Evolutionary conservation across 331 rosid species (phyloP).

Genomic region (Rosa hybrid): DNA sequence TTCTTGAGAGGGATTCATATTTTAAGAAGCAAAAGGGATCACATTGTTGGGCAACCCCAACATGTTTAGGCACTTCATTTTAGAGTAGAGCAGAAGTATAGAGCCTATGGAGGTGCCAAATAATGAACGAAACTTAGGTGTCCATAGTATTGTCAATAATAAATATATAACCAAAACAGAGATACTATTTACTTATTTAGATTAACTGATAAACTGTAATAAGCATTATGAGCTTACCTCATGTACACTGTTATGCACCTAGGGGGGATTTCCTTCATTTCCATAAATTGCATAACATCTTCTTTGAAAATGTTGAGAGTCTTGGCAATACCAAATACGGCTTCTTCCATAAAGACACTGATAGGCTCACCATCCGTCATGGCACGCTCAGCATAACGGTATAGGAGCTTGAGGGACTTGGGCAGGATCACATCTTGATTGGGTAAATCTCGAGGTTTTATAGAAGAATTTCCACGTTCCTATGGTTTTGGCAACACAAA

Average conservation of each 20-base stretch:
- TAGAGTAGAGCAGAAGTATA: neutral
- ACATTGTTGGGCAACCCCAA: neutral
- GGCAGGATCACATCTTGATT: slow-evolving; percentile 18
- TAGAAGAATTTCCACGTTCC: neutral
- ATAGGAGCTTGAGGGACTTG: slow-evolving; percentile 16
- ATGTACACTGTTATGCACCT: slow-evolving; percentile 20
- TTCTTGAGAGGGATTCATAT: neutral
- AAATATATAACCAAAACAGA: neutral
- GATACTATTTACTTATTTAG: neutral
- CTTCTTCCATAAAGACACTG: slow-evolving; percentile 14
- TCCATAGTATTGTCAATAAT: neutral
- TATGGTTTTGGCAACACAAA: neutral
- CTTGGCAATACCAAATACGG: slow-evolving; percentile 15
- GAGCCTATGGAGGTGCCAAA: neutral
- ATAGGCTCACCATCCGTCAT: slow-evolving; percentile 11
- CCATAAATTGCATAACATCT: slow-evolving; percentile 20
- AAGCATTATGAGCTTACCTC: slow-evolving; percentile 13
- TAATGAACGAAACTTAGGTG: neutral
- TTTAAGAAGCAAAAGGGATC: neutral
- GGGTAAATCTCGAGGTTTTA: neutral
- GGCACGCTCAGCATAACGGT: slow-evolving; percentile 18
- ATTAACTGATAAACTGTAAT: neutral
- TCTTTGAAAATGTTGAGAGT: slow-evolving; percentile 11
- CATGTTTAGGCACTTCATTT: neutral
- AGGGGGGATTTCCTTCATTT: slow-evolving; percentile 21